phyloP scores from a whole-genome alignment of 164 flowering plant species.

The Dillenia turbinata region DNA sequence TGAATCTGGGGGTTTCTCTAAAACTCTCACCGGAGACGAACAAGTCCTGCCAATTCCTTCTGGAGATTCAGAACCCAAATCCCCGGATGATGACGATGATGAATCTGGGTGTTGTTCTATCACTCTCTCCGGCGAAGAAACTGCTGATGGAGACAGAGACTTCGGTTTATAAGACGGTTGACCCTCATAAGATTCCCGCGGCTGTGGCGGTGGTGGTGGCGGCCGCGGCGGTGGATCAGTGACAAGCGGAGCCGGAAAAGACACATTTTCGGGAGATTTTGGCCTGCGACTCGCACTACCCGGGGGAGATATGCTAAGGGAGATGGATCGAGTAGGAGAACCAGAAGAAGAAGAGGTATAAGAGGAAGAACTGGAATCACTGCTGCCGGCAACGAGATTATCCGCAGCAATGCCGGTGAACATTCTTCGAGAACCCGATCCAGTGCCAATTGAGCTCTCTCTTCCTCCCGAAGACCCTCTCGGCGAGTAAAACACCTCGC shows the following conservation, averaged over 20 bases:
- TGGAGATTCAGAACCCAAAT: too few species aligned
- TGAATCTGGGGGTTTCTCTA: neutral
- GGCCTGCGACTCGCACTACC: constrained; percentile 1
- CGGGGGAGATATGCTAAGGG: constrained; percentile 8
- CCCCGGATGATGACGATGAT: too few species aligned
- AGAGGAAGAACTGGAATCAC: constrained; percentile 17
- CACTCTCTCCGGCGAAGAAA: too few species aligned
- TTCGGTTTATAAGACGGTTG: too few species aligned
- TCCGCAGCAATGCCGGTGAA: constrained; percentile 3
- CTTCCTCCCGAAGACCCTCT: constrained; percentile 29
- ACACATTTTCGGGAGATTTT: constrained; percentile 9
- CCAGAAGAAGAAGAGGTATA: neutral
- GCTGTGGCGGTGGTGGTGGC: constrained; percentile 40
- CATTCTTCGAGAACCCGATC: constrained; percentile 22
- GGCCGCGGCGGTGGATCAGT: constrained; percentile 5
- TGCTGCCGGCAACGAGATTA: constrained; percentile 17
- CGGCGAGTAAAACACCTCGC: constrained; percentile 45
- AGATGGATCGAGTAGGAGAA: constrained; percentile 16
- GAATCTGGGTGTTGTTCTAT: too few species aligned
- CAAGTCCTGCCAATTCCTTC: neutral
- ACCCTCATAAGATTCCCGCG: constrained; percentile 25
- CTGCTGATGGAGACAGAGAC: too few species aligned
- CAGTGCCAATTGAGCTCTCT: constrained; percentile 6
- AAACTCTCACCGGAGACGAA: constrained; percentile 12
- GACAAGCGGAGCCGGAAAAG: too few species aligned